Conservation (phyloP, 2,329 filamentous ascomycete genomes). For the Fusarium concolor region DNA sequence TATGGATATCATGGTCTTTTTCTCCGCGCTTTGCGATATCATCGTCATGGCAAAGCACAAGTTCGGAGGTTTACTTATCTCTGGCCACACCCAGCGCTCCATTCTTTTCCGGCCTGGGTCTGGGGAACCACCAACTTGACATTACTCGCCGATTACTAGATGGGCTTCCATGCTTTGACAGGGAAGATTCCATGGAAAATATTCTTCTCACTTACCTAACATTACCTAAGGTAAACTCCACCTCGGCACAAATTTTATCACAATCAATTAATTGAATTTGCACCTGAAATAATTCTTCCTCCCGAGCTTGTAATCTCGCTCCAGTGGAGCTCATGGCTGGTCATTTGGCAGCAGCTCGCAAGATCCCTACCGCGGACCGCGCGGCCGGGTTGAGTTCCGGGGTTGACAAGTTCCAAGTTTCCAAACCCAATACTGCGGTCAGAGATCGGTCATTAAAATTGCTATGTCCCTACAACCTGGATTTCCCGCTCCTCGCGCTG, state of each 20-base stretch:
- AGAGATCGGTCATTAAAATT: conserved; percentile 24
- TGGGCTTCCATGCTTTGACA: conserved; percentile 20
- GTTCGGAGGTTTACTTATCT: conserved; percentile 2
- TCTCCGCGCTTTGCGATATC: conserved; percentile 12
- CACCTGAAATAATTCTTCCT: conserved; percentile 18
- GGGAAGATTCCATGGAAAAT: conserved; percentile 33
- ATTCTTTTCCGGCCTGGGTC: conserved; percentile 36
- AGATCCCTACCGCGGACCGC: conserved; percentile 23
- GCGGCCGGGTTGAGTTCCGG: conserved; percentile 16
- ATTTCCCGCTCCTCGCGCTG: conserved; percentile 1
- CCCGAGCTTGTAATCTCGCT: conserved; percentile 35
- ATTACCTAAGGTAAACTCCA: neutral
- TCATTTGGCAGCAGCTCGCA: neutral
- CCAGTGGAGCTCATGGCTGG: conserved; percentile 18
- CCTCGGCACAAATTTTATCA: conserved; percentile 15
- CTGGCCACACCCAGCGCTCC: conserved; percentile 25
- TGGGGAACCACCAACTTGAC: conserved; percentile 30
- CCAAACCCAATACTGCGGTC: conserved; percentile 22
- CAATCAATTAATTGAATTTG: conserved; percentile 2
- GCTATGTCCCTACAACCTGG: neutral
- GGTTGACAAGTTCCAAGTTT: conserved; percentile 27
- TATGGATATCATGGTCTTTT: conserved; percentile 21
- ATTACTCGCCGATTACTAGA: conserved; percentile 17
- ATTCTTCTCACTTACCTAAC: conserved; percentile 19
- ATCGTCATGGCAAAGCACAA: conserved; percentile 17